These are phyloP conservation scores for Fraxinus platypoda DNA, from an alignment of 305 asterid genomes.

Conservation along the genomic window DNA sequence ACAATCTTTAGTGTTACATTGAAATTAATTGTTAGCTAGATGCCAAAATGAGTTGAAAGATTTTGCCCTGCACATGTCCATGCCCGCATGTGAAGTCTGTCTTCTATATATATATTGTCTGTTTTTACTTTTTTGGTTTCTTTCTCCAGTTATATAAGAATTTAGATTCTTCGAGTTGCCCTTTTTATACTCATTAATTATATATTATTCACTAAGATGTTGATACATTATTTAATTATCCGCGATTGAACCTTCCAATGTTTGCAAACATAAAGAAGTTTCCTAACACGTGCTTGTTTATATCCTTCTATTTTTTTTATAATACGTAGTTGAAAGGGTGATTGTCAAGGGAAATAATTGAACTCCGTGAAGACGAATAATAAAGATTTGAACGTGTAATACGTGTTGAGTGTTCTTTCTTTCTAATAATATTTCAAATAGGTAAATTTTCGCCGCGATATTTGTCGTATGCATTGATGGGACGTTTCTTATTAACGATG, in stretches of 20 bases:
- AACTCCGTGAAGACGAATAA: background rate
- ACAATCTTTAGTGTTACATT: background rate
- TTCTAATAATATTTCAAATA: background rate
- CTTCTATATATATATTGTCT: slow-evolving; percentile 39
- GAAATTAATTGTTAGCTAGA: slow-evolving; percentile 36
- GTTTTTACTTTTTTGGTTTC: slow-evolving; percentile 25
- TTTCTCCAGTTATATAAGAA: slow-evolving; percentile 22
- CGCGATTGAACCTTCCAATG: slow-evolving; percentile 15
- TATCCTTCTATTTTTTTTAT: background rate
- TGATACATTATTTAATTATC: slow-evolving; percentile 24
- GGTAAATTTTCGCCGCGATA: background rate
- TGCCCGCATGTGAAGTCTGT: slow-evolving; percentile 35
- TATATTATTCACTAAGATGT: slow-evolving; percentile 22
- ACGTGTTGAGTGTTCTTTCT: background rate
- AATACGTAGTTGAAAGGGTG: background rate
- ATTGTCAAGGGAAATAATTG: background rate
- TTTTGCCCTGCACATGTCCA: slow-evolving; percentile 41
- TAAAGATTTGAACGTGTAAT: background rate
- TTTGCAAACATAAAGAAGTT: slow-evolving; percentile 15
- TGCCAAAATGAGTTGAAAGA: slow-evolving; percentile 38
- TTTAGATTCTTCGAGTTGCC: slow-evolving; percentile 44
- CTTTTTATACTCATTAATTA: slow-evolving; percentile 27
- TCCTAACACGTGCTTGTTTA: slow-evolving; percentile 1
- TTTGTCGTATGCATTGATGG: background rate
- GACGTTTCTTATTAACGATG: background rate